Evolutionary conservation across 306 rosid species (phyloP), one percentile per base, ranked within the genome.

Genomic region (Vicia sativa): DNA sequence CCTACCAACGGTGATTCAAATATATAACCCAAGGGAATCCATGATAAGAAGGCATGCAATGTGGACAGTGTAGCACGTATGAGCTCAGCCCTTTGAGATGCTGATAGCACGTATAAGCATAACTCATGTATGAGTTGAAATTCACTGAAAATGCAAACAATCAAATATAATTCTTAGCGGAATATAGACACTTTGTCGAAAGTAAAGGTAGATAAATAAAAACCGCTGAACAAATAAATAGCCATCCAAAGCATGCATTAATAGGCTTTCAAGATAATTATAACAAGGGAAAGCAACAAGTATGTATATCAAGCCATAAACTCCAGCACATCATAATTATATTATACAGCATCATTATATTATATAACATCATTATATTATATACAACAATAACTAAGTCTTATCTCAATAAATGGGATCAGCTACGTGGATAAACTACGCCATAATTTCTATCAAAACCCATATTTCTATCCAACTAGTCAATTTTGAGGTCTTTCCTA

Each of bases 1-100:
- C 92, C 28, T 67, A 95, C 99, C 91, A 95, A 76, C 3, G 92
- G 92, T 65, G 99, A 95, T 79, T 90, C 99, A 82, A 95, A 95
- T 67, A 95, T 88, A 70, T 90, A 95, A 31, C 99, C 99, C 86
- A 95, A 76, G 48, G 99, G 99, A 85, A 95, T 95, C 99, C 99
- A 95, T 29, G 99, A 83, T 68, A 95, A 92, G 69, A 90, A 95
- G 60, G 97, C 97, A 85, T 95, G 99, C 78, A 95, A 78, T 34
- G 99, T 95, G 41, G 99, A 85, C 38, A 95, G 62, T 15, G 99
- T 95, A 19, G 96, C 96, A 1, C 99, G 89, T 54, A 95, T 82
- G 70, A 95, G 97, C 78, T 95, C 99, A 16, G 96, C 65, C 73
- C 95, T 85, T 77, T 90, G 99, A 62, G 99, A 95, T 9, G 88